Evolutionary conservation across 345 rosid species (phyloP).

Genomic region (Excoecaria cochinchinensis): DNA sequence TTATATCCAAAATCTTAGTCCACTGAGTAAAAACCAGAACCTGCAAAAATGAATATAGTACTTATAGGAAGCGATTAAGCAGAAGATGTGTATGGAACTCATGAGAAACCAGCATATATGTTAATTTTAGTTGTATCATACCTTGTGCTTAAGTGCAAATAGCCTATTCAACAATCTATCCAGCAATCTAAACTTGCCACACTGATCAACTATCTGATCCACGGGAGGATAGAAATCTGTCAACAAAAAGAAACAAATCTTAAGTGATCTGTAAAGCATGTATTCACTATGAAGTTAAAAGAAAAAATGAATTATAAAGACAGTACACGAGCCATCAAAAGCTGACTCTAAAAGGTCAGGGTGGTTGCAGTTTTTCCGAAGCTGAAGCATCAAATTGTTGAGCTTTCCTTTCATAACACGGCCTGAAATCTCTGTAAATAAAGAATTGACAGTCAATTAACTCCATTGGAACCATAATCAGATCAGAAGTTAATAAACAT

Average conservation of each 20-base stretch:
- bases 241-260: slow-evolving; percentile 1
- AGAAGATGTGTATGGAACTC: neutral
- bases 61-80: neutral
- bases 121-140: slow-evolving; percentile 32
- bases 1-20: slow-evolving; percentile 85
- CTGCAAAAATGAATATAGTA: slow-evolving; percentile 40
- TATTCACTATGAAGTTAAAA: slow-evolving; percentile 3
- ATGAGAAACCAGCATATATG: slow-evolving; percentile 12
- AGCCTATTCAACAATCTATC: slow-evolving; percentile 63
- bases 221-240: slow-evolving; percentile 78
- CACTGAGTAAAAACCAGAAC: slow-evolving; percentile 86
- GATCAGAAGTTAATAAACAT: neutral
- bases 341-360: slow-evolving; percentile 84
- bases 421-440: slow-evolving; percentile 38
- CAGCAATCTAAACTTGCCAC: slow-evolving; percentile 86
- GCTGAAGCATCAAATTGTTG: slow-evolving; percentile 74
- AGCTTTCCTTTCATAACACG: slow-evolving; percentile 65
- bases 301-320: neutral
- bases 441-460: neutral
- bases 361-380: slow-evolving; percentile 96
- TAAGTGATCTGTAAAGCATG: slow-evolving; percentile 8
- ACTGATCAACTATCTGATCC: slow-evolving; percentile 76
- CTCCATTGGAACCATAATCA: neutral
- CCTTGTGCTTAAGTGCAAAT: slow-evolving; percentile 74
- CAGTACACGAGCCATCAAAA: slow-evolving; percentile 67